A percentile compares a stretch with the other conserved stretches of the same genome.
Conservation (phyloP, 2,329 filamentous ascomycete genomes). For the Pseudonectria buxi region DNA sequence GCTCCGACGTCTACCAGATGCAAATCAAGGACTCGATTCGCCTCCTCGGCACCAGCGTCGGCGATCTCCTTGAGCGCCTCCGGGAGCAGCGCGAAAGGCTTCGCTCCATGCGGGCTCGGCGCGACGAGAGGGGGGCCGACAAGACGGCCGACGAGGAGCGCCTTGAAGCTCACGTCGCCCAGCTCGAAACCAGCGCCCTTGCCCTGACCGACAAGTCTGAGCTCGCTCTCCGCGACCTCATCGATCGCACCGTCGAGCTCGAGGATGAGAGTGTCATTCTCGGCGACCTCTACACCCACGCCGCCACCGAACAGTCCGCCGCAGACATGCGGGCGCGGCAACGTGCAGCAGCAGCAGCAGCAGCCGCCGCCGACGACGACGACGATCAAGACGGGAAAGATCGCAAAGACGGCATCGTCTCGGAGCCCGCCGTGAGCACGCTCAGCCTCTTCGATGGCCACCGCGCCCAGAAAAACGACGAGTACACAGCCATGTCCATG, state of each 20-base stretch:
- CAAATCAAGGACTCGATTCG: conserved; percentile 40
- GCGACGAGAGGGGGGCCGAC: conserved; percentile 29
- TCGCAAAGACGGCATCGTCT: conserved; percentile 10
- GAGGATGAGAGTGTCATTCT: conserved; percentile 41
- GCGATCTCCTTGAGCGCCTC: conserved; percentile 43
- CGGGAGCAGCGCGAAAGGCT: conserved; percentile 30
- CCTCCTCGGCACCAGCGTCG: conserved; percentile 38
- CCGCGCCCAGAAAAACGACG: conserved; percentile 30
- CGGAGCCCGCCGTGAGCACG: conserved; percentile 17
- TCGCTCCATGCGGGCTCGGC: conserved; percentile 25
- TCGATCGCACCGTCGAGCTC: conserved; percentile 43
- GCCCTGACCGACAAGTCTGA: conserved; percentile 40
- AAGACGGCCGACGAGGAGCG: conserved; percentile 30
- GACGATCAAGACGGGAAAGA: conserved; percentile 22
- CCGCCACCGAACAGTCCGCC: conserved; percentile 12
- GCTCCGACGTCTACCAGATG: conserved; percentile 35
- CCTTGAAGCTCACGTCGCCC: conserved; percentile 33
- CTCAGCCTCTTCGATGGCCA: conserved; percentile 30
- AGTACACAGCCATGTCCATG: conserved; percentile 36
- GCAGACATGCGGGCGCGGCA: conserved; percentile 5
- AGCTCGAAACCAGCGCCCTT: conserved; percentile 34
- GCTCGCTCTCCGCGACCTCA: conserved; percentile 37
- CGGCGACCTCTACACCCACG: conserved; percentile 26
- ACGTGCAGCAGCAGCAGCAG: conserved; percentile 6
- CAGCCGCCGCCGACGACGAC: conserved; percentile 8